A percentile compares a stretch with the other conserved stretches of the same genome.
phyloP scores from a whole-genome alignment of 176 grass and related monocot species.

The Cenchrus americanus region DNA sequence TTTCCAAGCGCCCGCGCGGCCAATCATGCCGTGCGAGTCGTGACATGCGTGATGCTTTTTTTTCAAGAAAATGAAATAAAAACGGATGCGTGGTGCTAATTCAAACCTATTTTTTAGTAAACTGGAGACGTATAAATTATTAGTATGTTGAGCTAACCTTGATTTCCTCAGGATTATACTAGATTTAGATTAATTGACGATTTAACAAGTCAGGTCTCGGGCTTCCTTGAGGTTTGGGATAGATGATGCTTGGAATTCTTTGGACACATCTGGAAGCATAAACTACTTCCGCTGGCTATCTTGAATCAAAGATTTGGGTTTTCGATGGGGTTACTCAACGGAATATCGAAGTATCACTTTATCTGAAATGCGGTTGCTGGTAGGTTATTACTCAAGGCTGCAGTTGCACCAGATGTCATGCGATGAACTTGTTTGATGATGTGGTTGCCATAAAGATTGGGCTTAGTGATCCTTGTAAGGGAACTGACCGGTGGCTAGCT shows the following conservation, averaged over 20 bases:
- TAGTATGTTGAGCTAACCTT: neutral
- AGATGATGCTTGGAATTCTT: neutral
- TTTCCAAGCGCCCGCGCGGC: neutral
- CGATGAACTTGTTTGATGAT: neutral
- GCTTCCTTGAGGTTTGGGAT: conserved; percentile 1
- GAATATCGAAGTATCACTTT: too few relatives aligned
- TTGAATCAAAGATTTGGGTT: neutral
- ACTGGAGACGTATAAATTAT: neutral
- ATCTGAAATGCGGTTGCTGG: too few relatives aligned
- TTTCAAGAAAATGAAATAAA: too few relatives aligned
- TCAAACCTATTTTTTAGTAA: neutral
- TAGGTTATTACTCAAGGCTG: conserved; percentile 41
- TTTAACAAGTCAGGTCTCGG: neutral
- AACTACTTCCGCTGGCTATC: neutral
- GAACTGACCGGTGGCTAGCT: conserved; percentile 31
- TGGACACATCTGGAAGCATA: neutral
- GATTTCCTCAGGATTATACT: neutral
- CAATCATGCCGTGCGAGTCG: neutral
- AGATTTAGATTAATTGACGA: neutral
- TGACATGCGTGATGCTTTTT: neutral
- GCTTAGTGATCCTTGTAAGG: conserved; percentile 51
- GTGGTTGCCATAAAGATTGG: neutral
- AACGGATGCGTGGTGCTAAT: neutral
- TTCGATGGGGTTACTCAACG: conserved; percentile 22
- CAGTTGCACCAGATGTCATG: conserved; percentile 14